These are phyloP conservation scores for Seminavis robusta DNA, from an alignment of 108 stramenopile species.

Conservation along the genomic window DNA sequence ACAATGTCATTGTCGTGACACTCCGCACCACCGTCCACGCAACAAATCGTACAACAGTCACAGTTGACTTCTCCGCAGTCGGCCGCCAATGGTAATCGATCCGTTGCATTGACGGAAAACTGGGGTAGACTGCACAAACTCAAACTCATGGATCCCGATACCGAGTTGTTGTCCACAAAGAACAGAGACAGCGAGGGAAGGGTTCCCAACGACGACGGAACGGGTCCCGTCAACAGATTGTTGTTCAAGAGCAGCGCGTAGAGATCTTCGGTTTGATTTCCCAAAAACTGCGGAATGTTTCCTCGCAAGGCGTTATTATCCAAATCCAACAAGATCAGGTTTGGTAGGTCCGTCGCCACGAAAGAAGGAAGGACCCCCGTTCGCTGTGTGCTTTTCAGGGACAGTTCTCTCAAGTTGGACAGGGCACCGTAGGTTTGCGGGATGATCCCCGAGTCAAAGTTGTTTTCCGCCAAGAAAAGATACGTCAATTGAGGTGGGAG, in stretches of 20 bases:
- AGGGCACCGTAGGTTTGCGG: conserved; percentile 27
- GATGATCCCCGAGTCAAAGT: conserved; percentile 26
- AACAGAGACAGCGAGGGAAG: conserved; percentile 11
- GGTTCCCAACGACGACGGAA: neutral
- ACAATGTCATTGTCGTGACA: neutral
- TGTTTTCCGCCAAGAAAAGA: conserved; percentile 41
- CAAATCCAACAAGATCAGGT: conserved; percentile 14
- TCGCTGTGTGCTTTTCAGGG: conserved; percentile 28
- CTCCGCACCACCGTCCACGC: neutral
- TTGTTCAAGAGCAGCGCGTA: conserved; percentile 8
- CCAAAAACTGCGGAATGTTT: conserved; percentile 1
- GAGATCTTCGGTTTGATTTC: neutral
- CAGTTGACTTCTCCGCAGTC: neutral
- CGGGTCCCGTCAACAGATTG: conserved; percentile 6
- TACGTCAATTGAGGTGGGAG: conserved; percentile 19
- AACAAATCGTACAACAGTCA: conserved; percentile 1
- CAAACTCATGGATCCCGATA: conserved; percentile 20
- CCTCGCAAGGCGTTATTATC: conserved; percentile 7
- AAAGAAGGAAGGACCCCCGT: conserved; percentile 29
- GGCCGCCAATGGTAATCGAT: neutral
- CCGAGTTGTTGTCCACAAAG: conserved; percentile 21
- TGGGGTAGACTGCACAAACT: neutral
- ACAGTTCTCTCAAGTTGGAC: conserved; percentile 33
- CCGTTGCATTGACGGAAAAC: conserved; percentile 3
- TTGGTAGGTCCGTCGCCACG: conserved; percentile 11